Evolutionary conservation across 257 asterid genomes (phyloP).

Genomic region (Solanum commersonii): DNA sequence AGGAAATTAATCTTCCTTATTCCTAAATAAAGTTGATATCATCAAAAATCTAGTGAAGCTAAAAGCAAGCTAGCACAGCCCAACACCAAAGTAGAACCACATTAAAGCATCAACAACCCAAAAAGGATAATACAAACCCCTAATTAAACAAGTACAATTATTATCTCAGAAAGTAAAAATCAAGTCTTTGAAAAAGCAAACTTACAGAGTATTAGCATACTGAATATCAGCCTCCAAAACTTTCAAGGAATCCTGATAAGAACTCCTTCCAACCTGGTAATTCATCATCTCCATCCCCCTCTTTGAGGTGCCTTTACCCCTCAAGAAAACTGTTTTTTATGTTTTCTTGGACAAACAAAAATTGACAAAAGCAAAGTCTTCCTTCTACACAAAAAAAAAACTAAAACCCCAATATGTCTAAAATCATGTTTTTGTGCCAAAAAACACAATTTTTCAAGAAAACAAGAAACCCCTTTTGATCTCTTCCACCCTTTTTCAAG

Average conservation of each 20-base stretch:
- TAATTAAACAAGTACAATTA: not conserved
- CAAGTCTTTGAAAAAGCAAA: not conserved
- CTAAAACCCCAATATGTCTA: constrained; percentile 21
- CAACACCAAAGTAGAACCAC: not conserved
- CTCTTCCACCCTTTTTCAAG: not conserved
- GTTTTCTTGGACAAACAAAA: constrained; percentile 8
- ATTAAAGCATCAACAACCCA: not conserved
- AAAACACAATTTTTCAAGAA: constrained; percentile 11
- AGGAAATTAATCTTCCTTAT: not conserved
- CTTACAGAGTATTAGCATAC: constrained; percentile 83
- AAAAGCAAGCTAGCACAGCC: not conserved
- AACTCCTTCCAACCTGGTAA: constrained; percentile 53
- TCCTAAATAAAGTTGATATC: not conserved
- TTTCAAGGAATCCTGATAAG: constrained; percentile 58
- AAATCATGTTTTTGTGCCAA: constrained; percentile 2
- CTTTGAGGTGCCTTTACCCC: not conserved
- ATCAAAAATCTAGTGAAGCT: not conserved
- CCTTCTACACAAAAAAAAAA: constrained; percentile 9
- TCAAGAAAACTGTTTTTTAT: constrained; percentile 9
- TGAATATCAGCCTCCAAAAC: constrained; percentile 73
- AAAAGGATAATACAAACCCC: not conserved
- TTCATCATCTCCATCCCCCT: constrained; percentile 53
- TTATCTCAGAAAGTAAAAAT: not conserved
- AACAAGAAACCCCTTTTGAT: not conserved
- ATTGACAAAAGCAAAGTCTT: constrained; percentile 8